Base-by-base conservation (phyloP, 306 rosid species). In the Citrullus amarus region DNA sequence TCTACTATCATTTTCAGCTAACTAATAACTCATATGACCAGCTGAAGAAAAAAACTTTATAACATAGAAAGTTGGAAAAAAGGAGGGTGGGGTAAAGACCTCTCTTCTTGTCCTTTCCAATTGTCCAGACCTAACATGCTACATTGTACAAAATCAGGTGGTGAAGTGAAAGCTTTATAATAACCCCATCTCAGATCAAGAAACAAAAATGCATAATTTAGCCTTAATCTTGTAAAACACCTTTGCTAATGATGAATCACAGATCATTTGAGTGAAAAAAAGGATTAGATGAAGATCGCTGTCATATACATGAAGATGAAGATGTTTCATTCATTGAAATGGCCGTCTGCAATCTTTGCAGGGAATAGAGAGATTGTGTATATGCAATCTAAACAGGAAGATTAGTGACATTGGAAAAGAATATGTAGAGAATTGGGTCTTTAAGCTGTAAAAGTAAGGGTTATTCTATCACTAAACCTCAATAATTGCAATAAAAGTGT, bases 391-490 rank as follows among this genome's bases (percentile, higher is more conserved):
- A 39, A 67, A 67, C 4, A 65, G 43, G 9, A 36, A 72, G 22
- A 36, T 9, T 36, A 34, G 43, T 62, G 43, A 2, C 32, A 62
- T 0, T 6, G 1, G 16, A 32, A 15, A 16, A 17, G 22, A 15
- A 65, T 2, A 65, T 34, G 18, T 65, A 65, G 41, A 65, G 28
- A 38, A 67, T 66, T 4, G 48, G 20, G 13, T 44, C 28, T 28
- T 53, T 9, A 61, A 73, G 78, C 62, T 17, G 62, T 51, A 73
- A 73, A 18, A 17, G 36, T 22, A 53, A 28, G 78, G 62, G 78
- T 74, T 30, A 32, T 74, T 74, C 78, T 53, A 54, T 74, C 78
- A 74, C 63, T 53, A 54, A 74, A 51, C 78, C 63, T 74, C 63
- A 74, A 53, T 17, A 34, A 53, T 54, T 54, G 48, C 78, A 18